These are phyloP conservation scores for Mycocalia duriaeana DNA, from an alignment of 1,284 basidiomycete species.

Conservation along the genomic window DNA sequence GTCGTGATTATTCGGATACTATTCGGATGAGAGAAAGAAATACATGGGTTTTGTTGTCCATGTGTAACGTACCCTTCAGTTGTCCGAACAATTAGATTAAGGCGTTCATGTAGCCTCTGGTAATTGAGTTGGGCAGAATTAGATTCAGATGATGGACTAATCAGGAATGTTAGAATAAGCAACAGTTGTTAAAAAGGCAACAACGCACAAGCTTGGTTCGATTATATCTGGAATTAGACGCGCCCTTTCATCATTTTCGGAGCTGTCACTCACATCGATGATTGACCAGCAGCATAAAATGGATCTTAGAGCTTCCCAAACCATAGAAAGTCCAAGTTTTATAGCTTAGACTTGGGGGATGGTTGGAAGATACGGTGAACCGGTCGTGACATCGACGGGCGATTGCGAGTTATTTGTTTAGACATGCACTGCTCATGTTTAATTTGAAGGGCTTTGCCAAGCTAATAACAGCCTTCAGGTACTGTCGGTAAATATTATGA, in stretches of 20 bases:
- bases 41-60: no score
- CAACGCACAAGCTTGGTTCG: slow-evolving; percentile 18
- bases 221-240: slow-evolving; percentile 20
- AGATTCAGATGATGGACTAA: slow-evolving; percentile 8
- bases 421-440: no score
- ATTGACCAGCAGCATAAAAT: slow-evolving; percentile 15
- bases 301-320: slow-evolving; percentile 10
- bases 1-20: slow-evolving; percentile 1
- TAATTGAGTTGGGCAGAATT: slow-evolving; percentile 38
- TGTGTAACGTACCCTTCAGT: slow-evolving; percentile 53
- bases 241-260: slow-evolving; percentile 16
- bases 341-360: background rate
- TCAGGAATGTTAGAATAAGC: slow-evolving; percentile 4
- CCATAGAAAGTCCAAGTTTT: slow-evolving; percentile 10
- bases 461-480: no score
- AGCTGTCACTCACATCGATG: slow-evolving; percentile 6
- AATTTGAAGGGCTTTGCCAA: no score
- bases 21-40: background rate
- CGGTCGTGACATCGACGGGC: no score
- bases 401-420: no score
- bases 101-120: slow-evolving; percentile 47
- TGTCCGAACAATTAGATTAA: slow-evolving; percentile 53
- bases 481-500: no score
- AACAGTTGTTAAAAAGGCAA: slow-evolving; percentile 1
- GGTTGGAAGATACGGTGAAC: no score